Percentiles rank a stretch among this genome's conserved stretches.
Conservation (phyloP, 176 grass and related monocot genomes). For the Eremochloa ophiuroides region DNA sequence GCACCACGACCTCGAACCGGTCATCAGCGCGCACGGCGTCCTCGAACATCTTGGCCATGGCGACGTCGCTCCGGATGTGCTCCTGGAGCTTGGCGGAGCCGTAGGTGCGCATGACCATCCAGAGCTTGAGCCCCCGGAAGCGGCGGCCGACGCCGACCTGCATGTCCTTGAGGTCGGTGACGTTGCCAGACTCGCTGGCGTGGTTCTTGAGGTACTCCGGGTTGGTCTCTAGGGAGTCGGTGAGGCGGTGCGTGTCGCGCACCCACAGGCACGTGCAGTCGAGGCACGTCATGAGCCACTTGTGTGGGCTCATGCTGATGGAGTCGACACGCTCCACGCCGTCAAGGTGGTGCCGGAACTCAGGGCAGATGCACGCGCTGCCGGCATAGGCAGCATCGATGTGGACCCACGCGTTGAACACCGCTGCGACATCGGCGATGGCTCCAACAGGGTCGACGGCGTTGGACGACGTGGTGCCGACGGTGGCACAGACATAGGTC, state of each 20-base stretch:
- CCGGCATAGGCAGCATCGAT: slow-evolving; percentile 54
- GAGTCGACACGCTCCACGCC: slow-evolving; percentile 45
- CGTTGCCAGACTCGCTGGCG: slow-evolving; percentile 41
- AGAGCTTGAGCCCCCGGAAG: slow-evolving; percentile 53
- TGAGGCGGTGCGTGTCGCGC: slow-evolving; percentile 28
- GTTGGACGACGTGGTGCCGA: slow-evolving; percentile 51
- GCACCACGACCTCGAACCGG: slow-evolving; percentile 33
- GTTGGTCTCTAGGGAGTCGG: slow-evolving; percentile 28
- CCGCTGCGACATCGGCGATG: slow-evolving; percentile 21
- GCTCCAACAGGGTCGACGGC: slow-evolving; percentile 41
- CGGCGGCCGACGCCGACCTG: slow-evolving; percentile 47
- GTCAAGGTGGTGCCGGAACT: slow-evolving; percentile 47
- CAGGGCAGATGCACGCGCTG: slow-evolving; percentile 53
- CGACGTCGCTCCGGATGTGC: slow-evolving; percentile 61
- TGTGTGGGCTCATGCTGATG: slow-evolving; percentile 58
- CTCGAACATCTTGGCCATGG: slow-evolving; percentile 53
- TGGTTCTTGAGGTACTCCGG: slow-evolving; percentile 58
- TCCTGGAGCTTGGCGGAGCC: slow-evolving; percentile 35
- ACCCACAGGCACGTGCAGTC: slow-evolving; percentile 63
- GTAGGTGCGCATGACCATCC: slow-evolving; percentile 50
- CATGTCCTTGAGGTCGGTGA: slow-evolving; percentile 54
- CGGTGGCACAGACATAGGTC: slow-evolving; percentile 47
- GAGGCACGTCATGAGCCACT: slow-evolving; percentile 40
- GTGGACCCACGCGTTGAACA: slow-evolving; percentile 38
- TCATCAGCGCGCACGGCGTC: slow-evolving; percentile 12